These are phyloP conservation scores for Rhodotorula kratochvilovae DNA, from an alignment of 768 basidiomycete species.

Conservation along the genomic window DNA sequence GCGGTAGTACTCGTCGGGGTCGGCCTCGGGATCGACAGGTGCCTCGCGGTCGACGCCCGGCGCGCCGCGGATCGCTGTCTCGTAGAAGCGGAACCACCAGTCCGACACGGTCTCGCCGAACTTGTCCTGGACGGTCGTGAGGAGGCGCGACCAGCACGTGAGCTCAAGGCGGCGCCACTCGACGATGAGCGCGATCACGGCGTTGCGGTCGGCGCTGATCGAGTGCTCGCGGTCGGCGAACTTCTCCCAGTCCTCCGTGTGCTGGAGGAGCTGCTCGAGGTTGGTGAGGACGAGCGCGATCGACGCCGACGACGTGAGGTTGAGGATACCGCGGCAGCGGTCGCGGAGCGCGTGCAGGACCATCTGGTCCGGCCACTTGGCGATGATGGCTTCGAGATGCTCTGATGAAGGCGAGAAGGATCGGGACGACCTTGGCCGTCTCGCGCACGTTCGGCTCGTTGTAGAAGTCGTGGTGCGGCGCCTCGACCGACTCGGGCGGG, in stretches of 20 bases:
- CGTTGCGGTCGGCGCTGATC: conserved; percentile 62
- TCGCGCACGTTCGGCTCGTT: conserved; percentile 65
- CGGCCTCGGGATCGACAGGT: conserved; percentile 47
- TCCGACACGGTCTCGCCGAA: conserved; percentile 54
- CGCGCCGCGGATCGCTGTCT: conserved; percentile 50
- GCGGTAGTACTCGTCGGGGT: conserved; percentile 49
- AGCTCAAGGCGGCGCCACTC: conserved; percentile 87
- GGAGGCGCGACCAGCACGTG: conserved; percentile 73
- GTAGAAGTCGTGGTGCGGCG: conserved; percentile 45
- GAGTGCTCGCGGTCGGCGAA: conserved; percentile 90
- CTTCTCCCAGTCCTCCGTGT: conserved; percentile 93
- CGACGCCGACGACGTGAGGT: conserved; percentile 62
- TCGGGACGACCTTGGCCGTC: conserved; percentile 57
- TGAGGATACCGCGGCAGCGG: conserved; percentile 64
- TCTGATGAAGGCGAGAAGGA: conserved; percentile 56
- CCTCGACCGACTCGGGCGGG: conserved; percentile 34
- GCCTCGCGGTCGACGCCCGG: conserved; percentile 49
- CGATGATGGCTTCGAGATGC: conserved; percentile 59
- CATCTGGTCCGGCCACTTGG: conserved; percentile 96
- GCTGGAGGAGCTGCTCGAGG: conserved; percentile 75
- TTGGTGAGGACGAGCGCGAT: conserved; percentile 76
- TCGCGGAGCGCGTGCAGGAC: conserved; percentile 77
- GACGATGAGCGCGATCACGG: conserved; percentile 68
- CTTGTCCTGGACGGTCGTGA: conserved; percentile 62
- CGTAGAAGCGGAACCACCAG: conserved; percentile 92